Percentiles rank a stretch among this genome's conserved stretches.
Conservation (phyloP, 2,329 filamentous ascomycete species). For the Dothiorella sarmentorum region DNA sequence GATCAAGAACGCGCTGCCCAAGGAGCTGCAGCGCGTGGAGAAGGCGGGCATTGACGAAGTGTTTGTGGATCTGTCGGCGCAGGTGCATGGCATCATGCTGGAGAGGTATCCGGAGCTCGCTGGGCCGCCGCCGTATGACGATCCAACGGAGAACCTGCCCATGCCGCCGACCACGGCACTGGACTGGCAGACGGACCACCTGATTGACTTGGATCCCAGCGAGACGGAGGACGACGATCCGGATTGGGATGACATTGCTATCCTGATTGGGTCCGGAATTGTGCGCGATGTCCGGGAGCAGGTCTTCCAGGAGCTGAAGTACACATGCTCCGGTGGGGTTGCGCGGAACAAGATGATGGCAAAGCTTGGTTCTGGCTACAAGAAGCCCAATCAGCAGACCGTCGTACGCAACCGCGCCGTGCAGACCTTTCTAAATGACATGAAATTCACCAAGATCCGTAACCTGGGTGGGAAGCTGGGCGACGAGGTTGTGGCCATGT, state of each 20-base stretch:
- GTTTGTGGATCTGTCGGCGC: constrained; percentile 84
- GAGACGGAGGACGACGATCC: constrained; percentile 75
- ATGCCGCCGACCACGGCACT: constrained; percentile 69
- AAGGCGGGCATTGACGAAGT: constrained; percentile 96
- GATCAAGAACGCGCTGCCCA: constrained; percentile 71
- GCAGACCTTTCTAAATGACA: constrained; percentile 71
- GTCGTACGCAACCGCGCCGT: constrained; percentile 85
- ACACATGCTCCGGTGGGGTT: constrained; percentile 89
- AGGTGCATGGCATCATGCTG: constrained; percentile 73
- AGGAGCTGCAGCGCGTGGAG: constrained; percentile 69
- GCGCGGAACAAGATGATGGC: constrained; percentile 92
- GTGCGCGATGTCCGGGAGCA: constrained; percentile 69
- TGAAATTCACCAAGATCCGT: constrained; percentile 93
- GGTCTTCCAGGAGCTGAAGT: constrained; percentile 68
- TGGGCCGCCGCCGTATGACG: constrained; percentile 67
- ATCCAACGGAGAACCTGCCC: constrained; percentile 68
- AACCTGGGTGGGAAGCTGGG: constrained; percentile 95
- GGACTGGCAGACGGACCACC: constrained; percentile 79
- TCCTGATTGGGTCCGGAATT: constrained; percentile 85
- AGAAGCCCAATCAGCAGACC: constrained; percentile 92
- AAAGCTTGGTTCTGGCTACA: constrained; percentile 85
- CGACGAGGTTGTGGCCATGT: constrained; percentile 76
- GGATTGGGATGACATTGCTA: constrained; percentile 87
- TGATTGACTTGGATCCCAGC: constrained; percentile 70
- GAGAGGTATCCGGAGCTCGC: constrained; percentile 72